Evolutionary conservation across 352 stramenopile species (phyloP), one percentile per base, ranked within the genome.

Genomic region (Phytophthora kernoviae): DNA sequence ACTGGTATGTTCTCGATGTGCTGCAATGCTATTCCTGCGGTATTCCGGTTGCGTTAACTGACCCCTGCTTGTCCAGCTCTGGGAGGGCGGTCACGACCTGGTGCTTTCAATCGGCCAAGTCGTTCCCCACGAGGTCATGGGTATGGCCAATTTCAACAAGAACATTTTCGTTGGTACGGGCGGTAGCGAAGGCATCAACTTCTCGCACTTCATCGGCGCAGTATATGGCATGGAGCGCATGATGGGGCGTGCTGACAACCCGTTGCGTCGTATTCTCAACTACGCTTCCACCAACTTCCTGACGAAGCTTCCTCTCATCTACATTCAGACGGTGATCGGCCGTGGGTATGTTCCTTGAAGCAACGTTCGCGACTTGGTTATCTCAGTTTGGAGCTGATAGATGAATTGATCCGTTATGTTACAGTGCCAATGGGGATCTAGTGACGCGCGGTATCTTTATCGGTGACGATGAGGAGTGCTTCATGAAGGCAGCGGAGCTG

Each of bases 71-170:
- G 17, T 45, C 5, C 51, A 95, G 86, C 58, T 95, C 10, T 98
- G 94, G 94, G 90, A 96, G 21, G 96, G 96, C 20, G 57, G 81
- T 4, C 90, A 97, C 73, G 88, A 98, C 54, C 64, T 98, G 17
- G 90, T 99, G 20, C 57, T 99, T 5, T 98, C 93, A 8, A 97
- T 99, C 64, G 96, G 97, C 20, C 96, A 99, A 79, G 95, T 99
- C 15, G 96, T 99, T 9, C 97, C 96, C 1, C 96, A 99, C 60
- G 96, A 99, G 74, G 97, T 99, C 26, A 98, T 97, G 87, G 96
- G 97, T 14, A 99, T 99, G 96, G 96, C 97, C n/a, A 99, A 99
- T 75, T 98, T 94, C 78, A 99, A 99, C 84, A 99, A 99, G 77
- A 99, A 99, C 68, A 79, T 99, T 17, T 99, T 99, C 65, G 93